These are phyloP conservation scores for Mediolabrus comicus DNA, from an alignment of 108 stramenopile genomes.

Conservation along the genomic window DNA sequence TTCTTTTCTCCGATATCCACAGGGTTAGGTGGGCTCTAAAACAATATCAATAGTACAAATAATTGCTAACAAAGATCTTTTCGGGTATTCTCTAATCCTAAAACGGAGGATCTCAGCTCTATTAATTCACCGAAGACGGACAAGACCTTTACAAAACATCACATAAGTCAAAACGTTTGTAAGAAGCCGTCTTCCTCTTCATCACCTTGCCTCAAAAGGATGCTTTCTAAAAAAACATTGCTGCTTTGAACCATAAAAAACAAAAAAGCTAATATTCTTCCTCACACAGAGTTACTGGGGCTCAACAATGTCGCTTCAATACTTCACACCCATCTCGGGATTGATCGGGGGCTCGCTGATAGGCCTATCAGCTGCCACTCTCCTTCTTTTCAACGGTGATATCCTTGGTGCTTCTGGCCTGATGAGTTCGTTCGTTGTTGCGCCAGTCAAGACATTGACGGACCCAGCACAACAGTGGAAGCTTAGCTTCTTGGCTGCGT, in stretches of 20 bases:
- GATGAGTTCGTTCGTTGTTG: slow-evolving; percentile 23
- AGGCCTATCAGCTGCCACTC: slow-evolving; percentile 41
- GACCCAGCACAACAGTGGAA: slow-evolving; percentile 48
- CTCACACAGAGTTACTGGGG: too few species aligned
- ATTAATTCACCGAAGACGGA: too few species aligned
- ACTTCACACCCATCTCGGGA: slow-evolving; percentile 38
- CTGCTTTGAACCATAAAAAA: too few species aligned
- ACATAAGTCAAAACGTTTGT: too few species aligned
- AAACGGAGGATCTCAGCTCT: not conserved
- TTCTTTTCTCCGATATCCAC: too few species aligned
- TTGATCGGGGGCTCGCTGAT: slow-evolving; percentile 32
- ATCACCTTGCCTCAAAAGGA: too few species aligned
- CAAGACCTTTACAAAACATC: too few species aligned
- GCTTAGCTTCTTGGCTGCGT: slow-evolving; percentile 51
- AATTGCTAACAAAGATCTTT: not conserved
- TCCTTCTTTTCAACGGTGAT: slow-evolving; percentile 56
- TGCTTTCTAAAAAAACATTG: too few species aligned
- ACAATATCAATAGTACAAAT: too few species aligned
- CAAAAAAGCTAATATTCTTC: too few species aligned
- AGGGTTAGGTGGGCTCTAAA: too few species aligned
- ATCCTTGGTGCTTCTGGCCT: slow-evolving; percentile 62
- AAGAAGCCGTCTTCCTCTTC: too few species aligned
- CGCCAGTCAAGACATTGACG: slow-evolving; percentile 17
- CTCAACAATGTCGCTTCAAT: slow-evolving; percentile 19
- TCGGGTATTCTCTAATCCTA: not conserved